Conservation (phyloP, 2,329 filamentous ascomycete species). For the Fonsecaea erecta region DNA sequence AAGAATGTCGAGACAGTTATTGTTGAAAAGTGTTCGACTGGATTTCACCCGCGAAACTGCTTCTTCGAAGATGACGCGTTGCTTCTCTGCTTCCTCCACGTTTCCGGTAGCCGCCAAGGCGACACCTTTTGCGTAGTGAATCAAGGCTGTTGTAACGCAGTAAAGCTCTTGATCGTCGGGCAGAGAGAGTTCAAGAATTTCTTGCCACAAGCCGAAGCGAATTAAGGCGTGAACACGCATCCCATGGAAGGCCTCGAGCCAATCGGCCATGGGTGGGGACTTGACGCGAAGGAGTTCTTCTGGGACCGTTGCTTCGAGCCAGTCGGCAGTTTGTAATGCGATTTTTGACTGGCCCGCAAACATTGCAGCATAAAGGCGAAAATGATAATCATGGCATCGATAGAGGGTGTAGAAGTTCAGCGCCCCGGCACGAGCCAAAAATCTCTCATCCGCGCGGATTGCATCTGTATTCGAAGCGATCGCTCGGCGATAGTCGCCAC, state of each 20-base stretch:
- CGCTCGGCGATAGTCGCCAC: conserved; percentile 71
- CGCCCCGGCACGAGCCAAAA: conserved; percentile 61
- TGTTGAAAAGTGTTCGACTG: conserved; percentile 71
- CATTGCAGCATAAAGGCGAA: conserved; percentile 77
- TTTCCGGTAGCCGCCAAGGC: conserved; percentile 65
- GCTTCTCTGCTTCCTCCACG: conserved; percentile 59
- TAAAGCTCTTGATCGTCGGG: conserved; percentile 66
- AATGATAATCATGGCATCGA: conserved; percentile 74
- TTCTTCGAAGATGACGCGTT: conserved; percentile 58
- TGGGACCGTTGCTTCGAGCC: conserved; percentile 66
- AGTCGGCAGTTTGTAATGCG: conserved; percentile 64
- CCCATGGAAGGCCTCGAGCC: conserved; percentile 72
- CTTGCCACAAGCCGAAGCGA: conserved; percentile 73
- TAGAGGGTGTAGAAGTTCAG: conserved; percentile 79
- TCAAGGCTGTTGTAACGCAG: conserved; percentile 70
- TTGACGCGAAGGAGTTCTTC: conserved; percentile 66
- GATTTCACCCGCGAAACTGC: conserved; percentile 59
- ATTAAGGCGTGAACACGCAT: conserved; percentile 72
- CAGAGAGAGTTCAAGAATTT: conserved; percentile 62
- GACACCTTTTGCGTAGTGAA: conserved; percentile 70
- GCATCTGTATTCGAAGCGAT: conserved; percentile 70
- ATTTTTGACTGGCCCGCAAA: conserved; percentile 69
- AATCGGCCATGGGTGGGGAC: conserved; percentile 77
- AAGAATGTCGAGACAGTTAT: conserved; percentile 67
- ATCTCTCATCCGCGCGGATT: conserved; percentile 70